Base-by-base conservation (phyloP, 2,329 filamentous ascomycete species). In the Pseudocercospora ulei region DNA sequence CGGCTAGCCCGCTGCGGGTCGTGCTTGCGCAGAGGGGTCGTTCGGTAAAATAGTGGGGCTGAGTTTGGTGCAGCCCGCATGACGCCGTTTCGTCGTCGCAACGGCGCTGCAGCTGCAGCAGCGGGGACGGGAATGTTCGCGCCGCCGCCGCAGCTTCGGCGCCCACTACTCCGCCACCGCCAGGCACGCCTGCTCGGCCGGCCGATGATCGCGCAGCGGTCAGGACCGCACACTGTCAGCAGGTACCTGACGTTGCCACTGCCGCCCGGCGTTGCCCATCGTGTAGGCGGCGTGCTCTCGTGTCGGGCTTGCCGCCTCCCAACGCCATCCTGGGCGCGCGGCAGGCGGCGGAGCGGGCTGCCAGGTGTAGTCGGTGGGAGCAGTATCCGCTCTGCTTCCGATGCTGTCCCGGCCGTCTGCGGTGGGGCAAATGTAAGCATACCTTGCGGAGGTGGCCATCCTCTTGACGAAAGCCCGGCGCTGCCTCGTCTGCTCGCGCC, bases 401-500 rank as follows among this genome's bases (percentile, higher is more conserved):
- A 26, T 14, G 29, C 16, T 13, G 29, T 7, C 29, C 18, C 22
- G 29, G 29, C 9, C 4, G 8, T 33, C 2, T 33, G 18, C 18
- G 11, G 18, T 11, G 13, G 30, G n/a, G n/a, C n/a, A 7, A 9
- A 7, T 23, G 23, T 14, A 35, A 30, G 54, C 52, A 40, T 54
- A 55, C 53, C 53, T 53, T 36, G 51, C 39, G 44, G 30, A 4
- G 46, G 38, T 26, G 44, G 46, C 54, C 54, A 56, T 38, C 61
- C 58, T 46, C 59, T 56, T 36, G 52, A 51, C 14, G 43, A 45
- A 9, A 48, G 43, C 27, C 62, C 64, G 45, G 65, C 60, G 50
- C 65, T 67, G 39, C 55, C 61, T 51, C 58, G 56, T 37, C 65
- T 59, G 31, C 61, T 59, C 25, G 37, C 43, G 16, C 56, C 52